Conservation (phyloP, 2,329 filamentous ascomycete species). For the Stemphylium lycopersici region DNA sequence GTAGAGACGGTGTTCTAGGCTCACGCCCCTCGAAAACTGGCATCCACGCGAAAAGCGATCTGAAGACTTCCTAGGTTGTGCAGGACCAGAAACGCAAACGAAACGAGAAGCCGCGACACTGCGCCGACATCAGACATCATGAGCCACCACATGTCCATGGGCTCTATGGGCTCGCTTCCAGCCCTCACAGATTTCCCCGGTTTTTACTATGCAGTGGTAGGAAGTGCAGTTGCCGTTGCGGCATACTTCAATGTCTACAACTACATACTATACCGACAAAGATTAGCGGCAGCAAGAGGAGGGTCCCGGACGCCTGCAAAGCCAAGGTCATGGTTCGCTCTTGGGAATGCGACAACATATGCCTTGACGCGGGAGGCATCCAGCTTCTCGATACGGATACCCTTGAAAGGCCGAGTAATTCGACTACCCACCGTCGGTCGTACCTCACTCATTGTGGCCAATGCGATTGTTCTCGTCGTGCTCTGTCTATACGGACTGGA, state of each 20-base stretch:
- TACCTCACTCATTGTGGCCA: conserved; percentile 51
- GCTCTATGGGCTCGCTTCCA: conserved; percentile 54
- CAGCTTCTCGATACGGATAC: conserved; percentile 53
- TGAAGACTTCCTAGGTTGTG: not conserved
- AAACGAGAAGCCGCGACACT: conserved; percentile 14
- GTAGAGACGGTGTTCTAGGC: conserved; percentile 1
- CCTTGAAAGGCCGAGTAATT: conserved; percentile 43
- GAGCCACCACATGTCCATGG: conserved; percentile 40
- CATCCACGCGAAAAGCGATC: not conserved
- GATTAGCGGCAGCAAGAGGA: conserved; percentile 53
- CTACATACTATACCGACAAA: conserved; percentile 57
- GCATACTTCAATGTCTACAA: conserved; percentile 56
- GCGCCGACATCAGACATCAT: conserved; percentile 23
- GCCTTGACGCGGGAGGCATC: conserved; percentile 61
- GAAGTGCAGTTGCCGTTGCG: conserved; percentile 53
- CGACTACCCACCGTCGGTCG: conserved; percentile 50
- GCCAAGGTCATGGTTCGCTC: conserved; percentile 58
- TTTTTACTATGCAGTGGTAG: conserved; percentile 61
- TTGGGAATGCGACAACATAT: conserved; percentile 58
- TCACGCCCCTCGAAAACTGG: not conserved
- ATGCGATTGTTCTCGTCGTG: conserved; percentile 59
- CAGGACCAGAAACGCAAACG: conserved; percentile 7
- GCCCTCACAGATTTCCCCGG: conserved; percentile 56
- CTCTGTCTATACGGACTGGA: conserved; percentile 64
- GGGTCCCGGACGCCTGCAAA: conserved; percentile 56